Evolutionary conservation across 2,329 filamentous ascomycete species (phyloP), one percentile per base, ranked within the genome.

Genomic region (Colletotrichum truncatum): DNA sequence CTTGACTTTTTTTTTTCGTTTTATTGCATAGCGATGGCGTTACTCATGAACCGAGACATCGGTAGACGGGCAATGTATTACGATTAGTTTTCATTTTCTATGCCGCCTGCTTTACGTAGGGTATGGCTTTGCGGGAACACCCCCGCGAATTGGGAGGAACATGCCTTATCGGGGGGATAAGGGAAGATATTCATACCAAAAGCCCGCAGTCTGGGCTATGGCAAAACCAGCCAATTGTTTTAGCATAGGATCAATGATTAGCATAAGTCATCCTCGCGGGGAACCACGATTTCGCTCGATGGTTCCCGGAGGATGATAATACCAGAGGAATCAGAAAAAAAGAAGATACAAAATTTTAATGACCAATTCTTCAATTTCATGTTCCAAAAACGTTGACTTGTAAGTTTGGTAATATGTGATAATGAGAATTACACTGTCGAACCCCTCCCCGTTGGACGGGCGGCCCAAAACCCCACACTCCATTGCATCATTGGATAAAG

Each of bases 1-100:
- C 23, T 43, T 11, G 1, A 5, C 11, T 48, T n/a, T 21, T 14
- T 21, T 48, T 26, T 38, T 12, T 51, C 68, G 53, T 21, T 60
- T 49, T 43, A 9, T 46, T 66, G 69, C 70, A 75, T 73, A 75
- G 73, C 73, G 71, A 71, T 34, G 73, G 73, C 70, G 73, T 74
- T 72, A 30, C 6, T n/a, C 36, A 53, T 1, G 55, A 21, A 28
- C 41, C 21, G 41, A 16, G n/a, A 38, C 4, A 23, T 21, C 25
- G 56, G 56, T 34, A 34, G 39, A 54, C 16, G 14, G 18, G 54
- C 8, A 12, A 48, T 10, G 25, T 48, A 9, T 36, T 8, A 26
- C 30, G 30, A 28, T 38, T 38, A 5, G 3, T 36, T 26, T 52
- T 21, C 21, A 36, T 12, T n/a, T 52, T 38, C 1, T 36, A 10